These are phyloP conservation scores for Candida smagusa DNA, from an alignment of 1,139 yeast genomes.

Conservation along the genomic window DNA sequence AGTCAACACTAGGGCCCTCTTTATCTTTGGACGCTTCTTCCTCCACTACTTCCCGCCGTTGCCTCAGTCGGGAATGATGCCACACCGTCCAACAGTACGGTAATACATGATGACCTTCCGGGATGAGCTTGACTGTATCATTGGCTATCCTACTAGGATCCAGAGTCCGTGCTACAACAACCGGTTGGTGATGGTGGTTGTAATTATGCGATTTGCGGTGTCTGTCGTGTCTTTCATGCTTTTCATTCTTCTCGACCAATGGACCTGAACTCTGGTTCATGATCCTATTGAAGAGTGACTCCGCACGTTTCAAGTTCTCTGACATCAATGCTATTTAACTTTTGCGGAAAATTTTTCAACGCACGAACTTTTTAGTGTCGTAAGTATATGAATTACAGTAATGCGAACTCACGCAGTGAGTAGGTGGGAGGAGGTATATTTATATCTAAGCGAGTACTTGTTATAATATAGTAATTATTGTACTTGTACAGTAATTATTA, in stretches of 20 bases:
- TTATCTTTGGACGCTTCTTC: slow-evolving; percentile 5
- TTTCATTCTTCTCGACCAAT: slow-evolving; percentile 1
- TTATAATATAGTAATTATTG: no score
- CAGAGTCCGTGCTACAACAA: slow-evolving; percentile 24
- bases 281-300: slow-evolving; percentile 46
- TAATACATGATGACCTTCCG: slow-evolving; percentile 36
- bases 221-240: slow-evolving; percentile 3
- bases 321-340: slow-evolving; percentile 29
- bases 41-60: slow-evolving; percentile 19
- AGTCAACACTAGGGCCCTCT: slow-evolving; percentile 29
- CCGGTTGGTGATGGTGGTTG: not conserved
- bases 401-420: not conserved
- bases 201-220: not conserved
- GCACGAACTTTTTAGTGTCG: not conserved
- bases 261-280: slow-evolving; percentile 33
- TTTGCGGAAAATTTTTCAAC: slow-evolving; percentile 1
- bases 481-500: no score
- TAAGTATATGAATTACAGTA: not conserved
- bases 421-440: not conserved
- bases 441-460: no score
- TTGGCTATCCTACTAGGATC: slow-evolving; percentile 33
- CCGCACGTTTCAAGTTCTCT: slow-evolving; percentile 49
- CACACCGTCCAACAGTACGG: slow-evolving; percentile 52
- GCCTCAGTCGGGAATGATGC: slow-evolving; percentile 39
- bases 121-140: slow-evolving; percentile 30